Conservation (phyloP, 176 grass and related monocot species). For the Avena sativa region DNA sequence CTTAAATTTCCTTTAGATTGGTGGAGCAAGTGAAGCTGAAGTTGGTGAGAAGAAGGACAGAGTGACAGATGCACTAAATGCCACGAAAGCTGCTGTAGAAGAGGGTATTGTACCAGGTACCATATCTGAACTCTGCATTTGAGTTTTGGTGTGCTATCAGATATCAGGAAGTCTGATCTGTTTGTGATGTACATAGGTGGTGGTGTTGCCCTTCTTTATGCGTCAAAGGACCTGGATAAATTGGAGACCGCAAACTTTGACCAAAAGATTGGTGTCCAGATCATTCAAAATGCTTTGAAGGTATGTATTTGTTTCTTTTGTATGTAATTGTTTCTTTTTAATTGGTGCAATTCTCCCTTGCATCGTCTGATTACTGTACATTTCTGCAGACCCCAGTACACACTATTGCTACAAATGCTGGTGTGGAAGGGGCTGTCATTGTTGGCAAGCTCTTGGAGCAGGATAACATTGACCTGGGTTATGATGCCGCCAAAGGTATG, state of each 20-base stretch:
- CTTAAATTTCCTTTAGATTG: conserved; percentile 42
- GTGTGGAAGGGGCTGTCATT: conserved; percentile 73
- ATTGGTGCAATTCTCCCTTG: not conserved
- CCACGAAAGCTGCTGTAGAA: conserved; percentile 71
- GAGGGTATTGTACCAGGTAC: conserved; percentile 68
- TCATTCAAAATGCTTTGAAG: conserved; percentile 95
- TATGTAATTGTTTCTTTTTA: not conserved
- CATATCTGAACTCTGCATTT: not conserved
- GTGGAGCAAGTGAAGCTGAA: conserved; percentile 63
- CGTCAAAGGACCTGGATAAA: conserved; percentile 81
- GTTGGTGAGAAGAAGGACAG: conserved; percentile 69
- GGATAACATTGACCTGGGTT: conserved; percentile 73
- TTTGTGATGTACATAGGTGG: conserved; percentile 55
- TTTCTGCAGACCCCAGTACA: conserved; percentile 69
- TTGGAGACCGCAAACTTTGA: conserved; percentile 88
- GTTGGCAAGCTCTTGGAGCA: conserved; percentile 89
- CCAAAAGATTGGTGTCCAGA: conserved; percentile 96
- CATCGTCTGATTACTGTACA: conserved; percentile 4
- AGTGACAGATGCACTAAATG: conserved; percentile 62
- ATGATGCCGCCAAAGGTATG: conserved; percentile 87
- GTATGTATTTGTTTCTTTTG: not conserved
- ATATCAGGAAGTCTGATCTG: conserved; percentile 5
- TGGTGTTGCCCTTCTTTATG: conserved; percentile 96
- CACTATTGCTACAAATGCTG: conserved; percentile 84
- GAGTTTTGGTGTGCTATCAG: not conserved